These are phyloP conservation scores for Helotiales sp. DNA, from an alignment of 2,329 filamentous ascomycete genomes.

Conservation along the genomic window DNA sequence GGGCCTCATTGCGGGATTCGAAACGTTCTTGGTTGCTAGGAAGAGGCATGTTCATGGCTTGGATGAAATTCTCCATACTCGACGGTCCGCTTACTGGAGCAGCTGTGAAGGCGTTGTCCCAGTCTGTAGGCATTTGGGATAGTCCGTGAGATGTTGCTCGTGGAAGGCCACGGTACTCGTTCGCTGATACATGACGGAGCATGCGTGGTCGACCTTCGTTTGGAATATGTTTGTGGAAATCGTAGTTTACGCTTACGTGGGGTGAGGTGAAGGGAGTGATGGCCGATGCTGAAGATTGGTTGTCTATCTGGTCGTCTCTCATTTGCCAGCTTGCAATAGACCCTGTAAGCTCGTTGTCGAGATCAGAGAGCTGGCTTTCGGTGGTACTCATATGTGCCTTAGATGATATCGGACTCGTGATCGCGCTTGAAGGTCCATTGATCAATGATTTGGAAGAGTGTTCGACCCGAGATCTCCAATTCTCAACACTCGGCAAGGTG, in stretches of 20 bases:
- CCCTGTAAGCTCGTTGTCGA: conserved; percentile 9
- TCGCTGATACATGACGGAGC: not conserved
- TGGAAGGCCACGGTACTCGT: not conserved
- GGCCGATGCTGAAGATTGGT: conserved; percentile 7
- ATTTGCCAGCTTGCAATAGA: conserved; percentile 16
- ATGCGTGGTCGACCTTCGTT: conserved; percentile 17
- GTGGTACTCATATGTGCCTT: conserved; percentile 6
- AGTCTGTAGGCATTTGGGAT: not conserved
- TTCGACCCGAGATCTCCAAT: conserved; percentile 21
- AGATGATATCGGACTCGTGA: not conserved
- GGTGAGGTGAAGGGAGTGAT: conserved; percentile 16
- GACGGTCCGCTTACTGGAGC: not conserved
- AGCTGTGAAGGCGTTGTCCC: not conserved
- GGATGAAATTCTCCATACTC: not conserved
- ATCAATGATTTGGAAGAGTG: not conserved
- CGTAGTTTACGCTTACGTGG: conserved; percentile 14
- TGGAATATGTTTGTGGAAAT: conserved; percentile 12
- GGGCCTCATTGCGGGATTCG: too few species aligned
- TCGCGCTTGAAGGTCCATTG: conserved; percentile 3
- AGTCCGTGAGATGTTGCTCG: not conserved
- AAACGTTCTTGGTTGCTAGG: not conserved
- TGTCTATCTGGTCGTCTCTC: conserved; percentile 3
- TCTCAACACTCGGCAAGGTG: conserved; percentile 19
- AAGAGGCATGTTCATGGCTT: not conserved
- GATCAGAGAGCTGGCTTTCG: conserved; percentile 14